These are phyloP conservation scores for Micractinium sp. DNA, from an alignment of 139 green algal species.

Conservation along the genomic window DNA sequence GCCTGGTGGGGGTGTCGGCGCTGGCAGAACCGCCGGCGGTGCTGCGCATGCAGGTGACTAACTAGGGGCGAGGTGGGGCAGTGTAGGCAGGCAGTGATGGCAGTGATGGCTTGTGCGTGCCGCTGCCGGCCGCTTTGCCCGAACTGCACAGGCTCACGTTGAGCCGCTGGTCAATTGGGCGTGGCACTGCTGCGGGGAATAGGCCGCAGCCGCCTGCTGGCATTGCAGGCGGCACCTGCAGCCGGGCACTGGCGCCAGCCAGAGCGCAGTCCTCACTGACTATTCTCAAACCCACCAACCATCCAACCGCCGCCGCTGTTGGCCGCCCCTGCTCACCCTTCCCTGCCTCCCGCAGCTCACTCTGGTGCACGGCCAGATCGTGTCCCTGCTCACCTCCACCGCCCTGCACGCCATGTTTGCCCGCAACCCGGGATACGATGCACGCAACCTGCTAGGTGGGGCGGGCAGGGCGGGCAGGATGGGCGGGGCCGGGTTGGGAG, in stretches of 20 bases:
- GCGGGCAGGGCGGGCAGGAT: not conserved
- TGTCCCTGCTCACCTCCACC: conserved; percentile 39
- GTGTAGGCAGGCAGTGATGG: not conserved
- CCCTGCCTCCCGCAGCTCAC: conserved; percentile 26
- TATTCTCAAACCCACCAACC: not conserved
- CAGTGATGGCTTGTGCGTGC: no score
- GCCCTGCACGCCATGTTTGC: conserved; percentile 39
- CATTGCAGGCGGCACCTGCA: not conserved
- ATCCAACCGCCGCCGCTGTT: not conserved
- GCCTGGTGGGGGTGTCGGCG: conserved; percentile 37
- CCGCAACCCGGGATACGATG: conserved; percentile 42
- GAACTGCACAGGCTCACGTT: no score
- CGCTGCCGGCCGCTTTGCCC: no score
- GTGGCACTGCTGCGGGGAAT: not conserved
- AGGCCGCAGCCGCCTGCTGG: not conserved
- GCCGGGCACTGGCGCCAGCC: no score
- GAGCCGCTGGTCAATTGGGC: not conserved
- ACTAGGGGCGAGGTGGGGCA: not conserved
- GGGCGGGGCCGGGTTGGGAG: not conserved
- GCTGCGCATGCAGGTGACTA: conserved; percentile 43
- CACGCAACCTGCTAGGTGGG: conserved; percentile 30
- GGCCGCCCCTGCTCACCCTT: not conserved
- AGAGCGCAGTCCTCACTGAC: not conserved
- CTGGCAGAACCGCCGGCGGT: conserved; percentile 38
- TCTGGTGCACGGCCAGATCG: conserved; percentile 45